A percentile compares a stretch with the other conserved stretches of the same genome.
Evolutionary conservation across 2,329 filamentous ascomycete species (phyloP).

Genomic region (Lomentospora prolificans): DNA sequence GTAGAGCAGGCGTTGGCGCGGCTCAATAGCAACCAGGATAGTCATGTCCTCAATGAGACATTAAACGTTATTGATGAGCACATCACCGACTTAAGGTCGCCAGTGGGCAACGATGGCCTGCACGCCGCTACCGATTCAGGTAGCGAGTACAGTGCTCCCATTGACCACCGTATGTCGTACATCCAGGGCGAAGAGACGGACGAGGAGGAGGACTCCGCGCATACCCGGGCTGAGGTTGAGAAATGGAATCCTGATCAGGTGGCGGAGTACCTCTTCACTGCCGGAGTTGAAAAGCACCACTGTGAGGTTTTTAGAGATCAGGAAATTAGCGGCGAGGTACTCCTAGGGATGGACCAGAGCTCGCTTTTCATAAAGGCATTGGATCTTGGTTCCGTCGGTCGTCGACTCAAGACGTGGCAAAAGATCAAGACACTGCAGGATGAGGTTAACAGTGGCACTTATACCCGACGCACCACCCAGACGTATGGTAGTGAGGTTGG

Average conservation of each 20-base stretch:
- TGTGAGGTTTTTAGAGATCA: slow-evolving; percentile 93
- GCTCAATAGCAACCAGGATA: slow-evolving; percentile 33
- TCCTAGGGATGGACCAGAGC: slow-evolving; percentile 90
- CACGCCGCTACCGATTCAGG: slow-evolving; percentile 60
- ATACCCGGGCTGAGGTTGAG: slow-evolving; percentile 63
- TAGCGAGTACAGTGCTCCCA: slow-evolving; percentile 78
- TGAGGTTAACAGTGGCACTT: slow-evolving; percentile 53
- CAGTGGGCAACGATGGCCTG: slow-evolving; percentile 36
- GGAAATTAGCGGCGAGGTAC: slow-evolving; percentile 87
- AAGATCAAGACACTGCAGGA: slow-evolving; percentile 89
- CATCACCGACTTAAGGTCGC: slow-evolving; percentile 70
- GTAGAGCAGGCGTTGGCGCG: slow-evolving; percentile 26
- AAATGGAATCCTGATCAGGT: slow-evolving; percentile 74
- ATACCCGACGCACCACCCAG: slow-evolving; percentile 42
- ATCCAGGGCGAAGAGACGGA: slow-evolving; percentile 93
- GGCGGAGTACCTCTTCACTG: slow-evolving; percentile 77
- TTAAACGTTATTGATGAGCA: slow-evolving; percentile 95
- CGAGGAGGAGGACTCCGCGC: slow-evolving; percentile 75
- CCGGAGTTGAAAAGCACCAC: slow-evolving; percentile 78
- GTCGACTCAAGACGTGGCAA: slow-evolving; percentile 88
- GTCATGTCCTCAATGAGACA: slow-evolving; percentile 83
- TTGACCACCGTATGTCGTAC: slow-evolving; percentile 73
- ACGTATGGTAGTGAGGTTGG: slow-evolving; percentile 50
- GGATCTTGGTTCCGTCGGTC: slow-evolving; percentile 81
- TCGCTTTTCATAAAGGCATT: slow-evolving; percentile 94